phyloP scores from a whole-genome alignment of 2,329 filamentous ascomycete species.

The Ceratocystis alfenasii region DNA sequence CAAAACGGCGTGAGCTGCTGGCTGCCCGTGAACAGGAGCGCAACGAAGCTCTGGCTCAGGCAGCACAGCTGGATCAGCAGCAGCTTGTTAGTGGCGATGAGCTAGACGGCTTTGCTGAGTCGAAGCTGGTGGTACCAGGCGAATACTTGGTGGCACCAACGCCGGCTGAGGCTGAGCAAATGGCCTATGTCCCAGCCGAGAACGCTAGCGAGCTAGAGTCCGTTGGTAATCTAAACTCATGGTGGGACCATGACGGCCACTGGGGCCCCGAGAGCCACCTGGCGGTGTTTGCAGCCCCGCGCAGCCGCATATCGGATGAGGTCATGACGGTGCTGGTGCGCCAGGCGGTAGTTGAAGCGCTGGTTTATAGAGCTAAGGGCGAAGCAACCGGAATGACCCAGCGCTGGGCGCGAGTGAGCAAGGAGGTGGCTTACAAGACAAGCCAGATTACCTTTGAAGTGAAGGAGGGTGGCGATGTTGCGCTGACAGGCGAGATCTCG shows the following conservation, averaged over 20 bases:
- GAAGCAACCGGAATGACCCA: conserved; percentile 27
- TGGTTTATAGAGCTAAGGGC: conserved; percentile 31
- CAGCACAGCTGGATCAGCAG: conserved; percentile 26
- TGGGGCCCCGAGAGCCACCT: conserved; percentile 39
- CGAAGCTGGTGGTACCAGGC: conserved; percentile 22
- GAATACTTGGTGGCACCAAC: conserved; percentile 22
- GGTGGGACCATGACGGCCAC: conserved; percentile 45
- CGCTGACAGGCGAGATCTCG: conserved; percentile 31
- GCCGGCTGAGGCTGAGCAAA: conserved; percentile 26
- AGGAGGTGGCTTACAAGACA: conserved; percentile 30
- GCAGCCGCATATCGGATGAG: conserved; percentile 33
- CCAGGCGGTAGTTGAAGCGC: conserved; percentile 42
- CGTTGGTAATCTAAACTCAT: conserved; percentile 37
- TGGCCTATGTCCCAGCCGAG: conserved; percentile 38
- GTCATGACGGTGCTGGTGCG: conserved; percentile 35
- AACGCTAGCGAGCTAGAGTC: conserved; percentile 36
- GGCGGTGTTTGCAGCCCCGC: conserved; percentile 31
- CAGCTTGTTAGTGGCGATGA: neutral
- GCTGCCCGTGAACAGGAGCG: conserved; percentile 33
- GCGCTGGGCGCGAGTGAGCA: conserved; percentile 28
- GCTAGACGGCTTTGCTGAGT: conserved; percentile 22
- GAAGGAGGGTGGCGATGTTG: conserved; percentile 32
- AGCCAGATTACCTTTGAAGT: conserved; percentile 33
- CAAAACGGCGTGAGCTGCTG: conserved; percentile 27
- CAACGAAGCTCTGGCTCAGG: conserved; percentile 23